Base-by-base conservation (phyloP, 202 grass and related monocot species). In the Zizania palustris region DNA sequence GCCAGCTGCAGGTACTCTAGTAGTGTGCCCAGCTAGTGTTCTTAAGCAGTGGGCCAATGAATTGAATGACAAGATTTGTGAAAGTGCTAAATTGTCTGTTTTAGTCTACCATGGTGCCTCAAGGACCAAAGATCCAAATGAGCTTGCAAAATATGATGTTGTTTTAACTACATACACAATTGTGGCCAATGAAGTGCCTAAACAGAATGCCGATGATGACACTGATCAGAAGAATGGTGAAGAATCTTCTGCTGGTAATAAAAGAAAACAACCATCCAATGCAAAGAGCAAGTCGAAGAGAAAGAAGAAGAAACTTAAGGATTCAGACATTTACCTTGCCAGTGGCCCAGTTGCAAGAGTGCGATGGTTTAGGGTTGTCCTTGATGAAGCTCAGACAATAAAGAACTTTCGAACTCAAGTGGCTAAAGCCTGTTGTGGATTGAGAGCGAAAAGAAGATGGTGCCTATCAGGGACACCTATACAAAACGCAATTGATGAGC, bases 321-420 rank as follows among this genome's bases (percentile, higher is more conserved):
- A 88, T 60, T 88, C 53, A 18, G 60, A 90, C 45, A 63, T 89
- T 59, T 85, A 98, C 55, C 59, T 79, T 71, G 70, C 75, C 48
- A 93, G 89, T 69, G 92, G 96, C 16, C 85, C 96, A 45, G 84
- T 99, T 80, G 90, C 96, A 10, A 86, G 92, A 75, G 96, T 99
- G 20, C 71, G 96, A 21, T 99, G 96, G 96, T 99, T 99, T 83
- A 88, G 96, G 59, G 89, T 99, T 82, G 90, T 96, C 36, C 87
- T 99, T 69, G 96, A 99, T n/a, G 96, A 99, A 88, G 92, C 96
- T 83, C 96, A 99, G 80, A 95, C 89, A 45, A 99, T 95, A 85
- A 99, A 99, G 76, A 99, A 99, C 82, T 83, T 90, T 51, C 88
- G 92, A 74, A 99, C 96, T 77, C 75, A 90, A 78, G 96, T 95